phyloP scores from a whole-genome alignment of 2,329 filamentous ascomycete species.

The Xylaria sp. region DNA sequence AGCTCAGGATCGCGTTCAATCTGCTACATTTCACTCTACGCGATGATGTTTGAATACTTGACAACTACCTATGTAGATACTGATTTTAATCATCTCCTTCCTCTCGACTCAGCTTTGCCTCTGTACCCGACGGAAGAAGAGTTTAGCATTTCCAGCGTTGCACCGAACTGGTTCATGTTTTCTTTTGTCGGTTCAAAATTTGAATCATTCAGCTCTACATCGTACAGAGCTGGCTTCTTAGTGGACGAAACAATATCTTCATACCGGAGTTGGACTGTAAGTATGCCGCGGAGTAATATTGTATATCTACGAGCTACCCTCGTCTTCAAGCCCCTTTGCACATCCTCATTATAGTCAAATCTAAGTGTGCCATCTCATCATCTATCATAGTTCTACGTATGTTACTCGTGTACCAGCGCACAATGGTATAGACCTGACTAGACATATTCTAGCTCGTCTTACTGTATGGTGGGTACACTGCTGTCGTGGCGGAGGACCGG shows the following conservation, averaged over 20 bases:
- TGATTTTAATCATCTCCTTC: background rate
- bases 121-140: background rate
- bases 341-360: background rate
- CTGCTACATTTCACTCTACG: background rate
- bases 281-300: conserved; percentile 2
- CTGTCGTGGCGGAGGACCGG: conserved; percentile 43
- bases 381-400: background rate
- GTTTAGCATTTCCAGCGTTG: background rate
- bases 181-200: background rate
- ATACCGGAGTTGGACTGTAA: background rate
- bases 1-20: background rate
- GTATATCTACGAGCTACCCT: background rate
- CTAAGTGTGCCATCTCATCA: background rate
- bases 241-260: background rate
- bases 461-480: conserved; percentile 40
- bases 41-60: background rate
- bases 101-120: background rate
- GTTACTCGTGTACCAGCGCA: background rate
- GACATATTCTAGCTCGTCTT: conserved; percentile 23
- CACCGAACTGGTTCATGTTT: background rate
- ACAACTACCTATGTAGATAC: background rate
- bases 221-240: background rate
- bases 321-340: conserved; percentile 1
- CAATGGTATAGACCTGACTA: background rate
- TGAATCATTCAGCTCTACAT: background rate